Percentiles rank a stretch among this genome's conserved stretches.
phyloP scores from a whole-genome alignment of 2,329 filamentous ascomycete species.

The Fusarium chaquense region DNA sequence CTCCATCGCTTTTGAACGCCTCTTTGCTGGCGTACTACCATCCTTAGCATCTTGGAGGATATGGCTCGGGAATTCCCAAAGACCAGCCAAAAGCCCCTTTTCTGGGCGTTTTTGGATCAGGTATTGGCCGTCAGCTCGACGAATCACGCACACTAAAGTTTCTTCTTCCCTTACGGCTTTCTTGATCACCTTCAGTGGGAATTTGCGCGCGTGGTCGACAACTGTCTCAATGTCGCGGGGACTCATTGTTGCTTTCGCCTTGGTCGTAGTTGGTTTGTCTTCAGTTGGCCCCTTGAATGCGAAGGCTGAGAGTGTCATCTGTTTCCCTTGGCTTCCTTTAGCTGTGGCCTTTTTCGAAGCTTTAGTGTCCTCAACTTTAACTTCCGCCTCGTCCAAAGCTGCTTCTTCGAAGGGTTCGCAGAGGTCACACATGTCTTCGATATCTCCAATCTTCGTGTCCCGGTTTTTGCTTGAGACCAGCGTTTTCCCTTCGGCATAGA shows the following conservation, averaged over 20 bases:
- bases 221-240: conserved; percentile 51
- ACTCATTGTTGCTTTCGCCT: conserved; percentile 22
- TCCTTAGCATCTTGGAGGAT: conserved; percentile 47
- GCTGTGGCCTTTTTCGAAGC: conserved; percentile 24
- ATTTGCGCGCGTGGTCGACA: conserved; percentile 61
- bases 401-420: conserved; percentile 62
- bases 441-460: conserved; percentile 53
- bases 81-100: conserved; percentile 65
- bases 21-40: conserved; percentile 46
- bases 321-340: conserved; percentile 30
- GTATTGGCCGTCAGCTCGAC: conserved; percentile 57
- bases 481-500: conserved; percentile 60
- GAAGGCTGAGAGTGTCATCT: conserved; percentile 54
- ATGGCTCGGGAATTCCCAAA: conserved; percentile 69
- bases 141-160: conserved; percentile 65
- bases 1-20: conserved; percentile 53
- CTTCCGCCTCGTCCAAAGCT: conserved; percentile 39
- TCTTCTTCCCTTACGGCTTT: conserved; percentile 66
- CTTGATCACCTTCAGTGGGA: conserved; percentile 64
- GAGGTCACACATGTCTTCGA: conserved; percentile 64
- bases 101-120: conserved; percentile 64
- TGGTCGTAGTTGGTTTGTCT: conserved; percentile 15
- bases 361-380: conserved; percentile 12
- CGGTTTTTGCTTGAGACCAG: conserved; percentile 42
- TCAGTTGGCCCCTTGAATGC: conserved; percentile 46